These are phyloP conservation scores for Triglochin maritima DNA, from an alignment of 106 monocot species.

Conservation along the genomic window DNA sequence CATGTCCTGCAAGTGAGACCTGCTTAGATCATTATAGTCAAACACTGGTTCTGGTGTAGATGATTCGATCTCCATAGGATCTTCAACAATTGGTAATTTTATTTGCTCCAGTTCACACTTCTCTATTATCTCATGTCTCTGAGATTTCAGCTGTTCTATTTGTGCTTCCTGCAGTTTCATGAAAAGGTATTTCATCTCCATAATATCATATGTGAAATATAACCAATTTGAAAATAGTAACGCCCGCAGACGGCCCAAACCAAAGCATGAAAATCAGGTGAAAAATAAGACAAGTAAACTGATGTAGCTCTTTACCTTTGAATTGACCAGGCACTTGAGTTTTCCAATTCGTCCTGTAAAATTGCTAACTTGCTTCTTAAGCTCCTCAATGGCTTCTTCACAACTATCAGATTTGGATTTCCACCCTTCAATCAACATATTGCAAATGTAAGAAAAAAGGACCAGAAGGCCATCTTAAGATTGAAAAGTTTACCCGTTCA, in stretches of 20 bases:
- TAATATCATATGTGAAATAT: neutral
- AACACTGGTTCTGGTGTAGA: conserved; percentile 26
- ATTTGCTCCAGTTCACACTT: conserved; percentile 91
- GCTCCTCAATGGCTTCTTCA: conserved; percentile 66
- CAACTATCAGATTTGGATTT: conserved; percentile 77
- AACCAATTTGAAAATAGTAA: neutral
- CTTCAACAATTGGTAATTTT: conserved; percentile 72
- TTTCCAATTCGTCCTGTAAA: conserved; percentile 47
- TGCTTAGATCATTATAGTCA: conserved; percentile 67
- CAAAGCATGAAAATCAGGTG: neutral
- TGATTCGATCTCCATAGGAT: conserved; percentile 74
- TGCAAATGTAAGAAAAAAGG: neutral
- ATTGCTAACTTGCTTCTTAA: conserved; percentile 46
- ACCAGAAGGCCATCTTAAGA: no score
- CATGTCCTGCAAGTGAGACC: conserved; percentile 55
- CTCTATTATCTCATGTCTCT: conserved; percentile 56
- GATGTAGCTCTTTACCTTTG: conserved; percentile 36
- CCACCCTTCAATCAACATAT: conserved; percentile 39
- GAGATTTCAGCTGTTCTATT: conserved; percentile 55
- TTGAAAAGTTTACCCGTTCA: no score
- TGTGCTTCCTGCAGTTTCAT: conserved; percentile 45
- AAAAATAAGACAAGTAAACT: neutral
- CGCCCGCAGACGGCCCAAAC: no score
- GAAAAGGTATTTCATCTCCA: no score
- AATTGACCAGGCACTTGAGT: conserved; percentile 69